phyloP scores from a whole-genome alignment of 257 asterid genomes.

The Fraxinus cuspidata region DNA sequence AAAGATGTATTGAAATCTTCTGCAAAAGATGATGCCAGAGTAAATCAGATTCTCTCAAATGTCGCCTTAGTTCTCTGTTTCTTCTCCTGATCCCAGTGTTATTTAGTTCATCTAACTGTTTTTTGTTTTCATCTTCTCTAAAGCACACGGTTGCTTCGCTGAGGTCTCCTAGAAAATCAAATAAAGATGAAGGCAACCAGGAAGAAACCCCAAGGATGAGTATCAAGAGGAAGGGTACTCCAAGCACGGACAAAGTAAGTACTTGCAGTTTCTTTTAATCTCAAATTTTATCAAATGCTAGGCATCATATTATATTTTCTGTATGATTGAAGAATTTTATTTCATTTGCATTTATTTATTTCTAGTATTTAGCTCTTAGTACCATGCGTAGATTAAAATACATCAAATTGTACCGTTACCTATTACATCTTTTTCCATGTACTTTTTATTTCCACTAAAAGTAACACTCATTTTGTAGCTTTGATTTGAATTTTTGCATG shows the following conservation, averaged over 20 bases:
- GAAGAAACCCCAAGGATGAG: conserved; percentile 54
- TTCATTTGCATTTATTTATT: background rate
- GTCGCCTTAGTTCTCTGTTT: conserved; percentile 13
- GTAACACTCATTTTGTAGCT: background rate
- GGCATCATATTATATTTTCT: background rate
- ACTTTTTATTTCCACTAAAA: background rate
- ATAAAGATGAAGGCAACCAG: conserved; percentile 44
- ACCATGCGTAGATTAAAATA: background rate
- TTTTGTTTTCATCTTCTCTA: conserved; percentile 20
- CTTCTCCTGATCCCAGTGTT: conserved; percentile 16
- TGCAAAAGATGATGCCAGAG: conserved; percentile 49
- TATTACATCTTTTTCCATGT: background rate
- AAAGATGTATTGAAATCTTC: conserved; percentile 45
- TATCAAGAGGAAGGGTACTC: conserved; percentile 65
- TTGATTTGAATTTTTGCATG: background rate
- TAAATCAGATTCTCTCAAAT: conserved; percentile 28
- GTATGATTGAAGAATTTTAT: background rate
- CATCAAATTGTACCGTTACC: background rate
- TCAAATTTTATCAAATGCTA: background rate
- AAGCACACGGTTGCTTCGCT: conserved; percentile 47
- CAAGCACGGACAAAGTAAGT: conserved; percentile 59
- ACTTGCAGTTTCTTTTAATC: conserved; percentile 1
- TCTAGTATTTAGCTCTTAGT: background rate
- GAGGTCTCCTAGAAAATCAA: conserved; percentile 52
- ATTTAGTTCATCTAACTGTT: conserved; percentile 12